Evolutionary conservation across 140 eudicot species (phyloP).

Genomic region (Bidens hawaiensis): DNA sequence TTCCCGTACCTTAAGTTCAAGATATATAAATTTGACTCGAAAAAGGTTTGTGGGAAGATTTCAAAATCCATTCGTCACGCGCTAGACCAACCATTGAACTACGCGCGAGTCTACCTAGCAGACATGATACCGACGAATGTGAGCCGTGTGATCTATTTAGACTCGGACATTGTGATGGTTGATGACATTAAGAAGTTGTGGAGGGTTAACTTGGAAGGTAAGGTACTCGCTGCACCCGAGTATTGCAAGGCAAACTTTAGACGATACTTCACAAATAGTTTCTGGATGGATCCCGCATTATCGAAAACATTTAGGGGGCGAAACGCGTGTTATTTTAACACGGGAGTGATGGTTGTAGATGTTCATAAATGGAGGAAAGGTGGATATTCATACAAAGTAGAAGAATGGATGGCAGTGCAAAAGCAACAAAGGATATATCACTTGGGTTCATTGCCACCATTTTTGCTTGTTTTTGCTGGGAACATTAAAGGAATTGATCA

Average conservation of each 20-base stretch:
- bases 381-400: constrained; percentile 51
- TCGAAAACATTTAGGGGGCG: constrained; percentile 42
- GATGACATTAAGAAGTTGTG: constrained; percentile 64
- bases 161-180: constrained; percentile 72
- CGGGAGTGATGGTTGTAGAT: constrained; percentile 81
- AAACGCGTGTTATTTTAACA: constrained; percentile 69
- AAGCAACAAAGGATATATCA: constrained; percentile 66
- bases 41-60: constrained; percentile 46
- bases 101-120: constrained; percentile 64
- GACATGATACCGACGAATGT: constrained; percentile 53
- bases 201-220: constrained; percentile 54
- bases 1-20: constrained; percentile 71
- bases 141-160: constrained; percentile 62
- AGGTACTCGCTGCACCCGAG: constrained; percentile 79
- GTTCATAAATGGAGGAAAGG: constrained; percentile 64
- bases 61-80: constrained; percentile 82
- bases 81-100: constrained; percentile 73
- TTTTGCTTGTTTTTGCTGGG: constrained; percentile 78
- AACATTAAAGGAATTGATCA: constrained; percentile 62
- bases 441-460: constrained; percentile 83
- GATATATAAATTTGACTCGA: constrained; percentile 44
- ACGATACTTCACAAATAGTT: constrained; percentile 48
- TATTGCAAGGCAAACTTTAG: constrained; percentile 79
- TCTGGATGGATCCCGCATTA: constrained; percentile 52
- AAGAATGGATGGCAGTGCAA: constrained; percentile 80